Evolutionary conservation across 768 basidiomycete species (phyloP).

Genomic region (Kwoniella sp.): DNA sequence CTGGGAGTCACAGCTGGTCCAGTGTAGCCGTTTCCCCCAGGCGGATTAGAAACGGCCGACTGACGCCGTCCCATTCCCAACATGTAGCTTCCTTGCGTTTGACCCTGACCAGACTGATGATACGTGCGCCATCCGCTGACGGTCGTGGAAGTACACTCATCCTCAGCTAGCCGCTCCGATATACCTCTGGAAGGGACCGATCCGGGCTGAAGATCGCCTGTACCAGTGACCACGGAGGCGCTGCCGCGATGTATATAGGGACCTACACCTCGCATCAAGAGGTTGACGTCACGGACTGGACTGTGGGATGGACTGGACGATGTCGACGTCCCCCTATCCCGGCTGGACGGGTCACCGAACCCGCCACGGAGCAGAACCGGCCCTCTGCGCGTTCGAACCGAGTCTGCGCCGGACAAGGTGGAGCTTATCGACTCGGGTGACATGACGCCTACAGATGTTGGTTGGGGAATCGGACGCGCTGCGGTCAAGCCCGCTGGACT

Average conservation of each 20-base stretch:
- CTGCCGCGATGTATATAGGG: constrained; percentile 6
- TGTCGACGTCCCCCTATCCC: not conserved
- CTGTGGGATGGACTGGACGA: constrained; percentile 14
- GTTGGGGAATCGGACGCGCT: constrained; percentile 16
- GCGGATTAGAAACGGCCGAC: not conserved
- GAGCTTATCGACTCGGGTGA: constrained; percentile 37
- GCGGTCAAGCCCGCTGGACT: no score
- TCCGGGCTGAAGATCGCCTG: no score
- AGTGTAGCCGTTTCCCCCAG: not conserved
- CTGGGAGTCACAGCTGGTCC: constrained; percentile 1
- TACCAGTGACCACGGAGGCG: no score
- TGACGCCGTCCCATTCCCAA: not conserved
- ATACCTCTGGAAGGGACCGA: no score
- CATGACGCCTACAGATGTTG: constrained; percentile 4
- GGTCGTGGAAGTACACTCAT: no score
- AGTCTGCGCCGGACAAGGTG: constrained; percentile 1
- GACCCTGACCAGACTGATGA: not conserved
- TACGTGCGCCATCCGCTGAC: not conserved
- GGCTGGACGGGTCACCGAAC: constrained; percentile 20
- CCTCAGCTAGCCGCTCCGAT: no score
- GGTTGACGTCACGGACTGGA: constrained; percentile 3
- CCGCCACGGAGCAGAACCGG: constrained; percentile 43
- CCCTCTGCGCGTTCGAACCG: constrained; percentile 25
- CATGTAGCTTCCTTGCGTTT: not conserved
- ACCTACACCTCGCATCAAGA: constrained; percentile 2